Conservation (phyloP, 305 asterid species). For the Withania somnifera region DNA sequence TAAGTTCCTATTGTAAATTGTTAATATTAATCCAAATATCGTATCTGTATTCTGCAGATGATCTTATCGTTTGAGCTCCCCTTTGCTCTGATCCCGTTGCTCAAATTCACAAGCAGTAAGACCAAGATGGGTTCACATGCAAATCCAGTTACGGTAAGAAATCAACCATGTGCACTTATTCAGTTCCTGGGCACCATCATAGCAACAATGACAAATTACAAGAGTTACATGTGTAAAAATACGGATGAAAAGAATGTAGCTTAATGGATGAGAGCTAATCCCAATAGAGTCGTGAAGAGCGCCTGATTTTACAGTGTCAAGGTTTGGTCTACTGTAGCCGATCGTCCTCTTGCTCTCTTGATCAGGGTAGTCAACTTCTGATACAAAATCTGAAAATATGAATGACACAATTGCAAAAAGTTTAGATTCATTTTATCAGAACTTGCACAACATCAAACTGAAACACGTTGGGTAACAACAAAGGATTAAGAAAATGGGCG, state of each 20-base stretch:
- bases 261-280: not conserved
- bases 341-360: not conserved
- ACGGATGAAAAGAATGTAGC: not conserved
- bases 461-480: not conserved
- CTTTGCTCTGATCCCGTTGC: slow-evolving; percentile 87
- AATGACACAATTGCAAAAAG: not conserved
- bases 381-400: not conserved
- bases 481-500: not conserved
- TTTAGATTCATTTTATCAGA: not conserved
- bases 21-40: not conserved
- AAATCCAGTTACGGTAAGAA: slow-evolving; percentile 54
- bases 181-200: not conserved
- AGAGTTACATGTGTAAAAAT: not conserved
- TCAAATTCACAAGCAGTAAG: slow-evolving; percentile 91
- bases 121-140: slow-evolving; percentile 77
- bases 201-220: not conserved
- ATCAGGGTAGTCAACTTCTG: not conserved
- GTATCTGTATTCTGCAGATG: slow-evolving; percentile 46
- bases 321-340: not conserved
- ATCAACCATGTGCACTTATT: not conserved
- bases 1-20: not conserved
- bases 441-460: not conserved
- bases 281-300: not conserved
- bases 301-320: not conserved
- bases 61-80: slow-evolving; percentile 93